Base-by-base conservation (phyloP, 495 filamentous ascomycete species). In the Darksidea phi region DNA sequence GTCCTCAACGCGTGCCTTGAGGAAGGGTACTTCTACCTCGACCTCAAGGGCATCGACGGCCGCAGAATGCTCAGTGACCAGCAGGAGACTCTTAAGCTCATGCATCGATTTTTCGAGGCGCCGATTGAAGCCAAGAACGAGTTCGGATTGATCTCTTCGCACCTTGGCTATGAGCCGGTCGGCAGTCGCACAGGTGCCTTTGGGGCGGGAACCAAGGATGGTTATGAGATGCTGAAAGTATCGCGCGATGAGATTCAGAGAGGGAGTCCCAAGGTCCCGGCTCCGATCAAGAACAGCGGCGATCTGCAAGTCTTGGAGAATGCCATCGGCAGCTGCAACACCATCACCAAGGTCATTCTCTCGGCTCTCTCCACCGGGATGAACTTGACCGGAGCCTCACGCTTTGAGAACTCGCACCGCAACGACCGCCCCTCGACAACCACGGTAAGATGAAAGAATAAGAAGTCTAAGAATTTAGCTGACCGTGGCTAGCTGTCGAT, bases 11-110 rank as follows among this genome's bases (percentile, higher is more conserved):
- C 72, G 46, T 82, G 79, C 68, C 73, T 77, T 60, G 70, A 77
- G 13, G 70, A 76, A 15, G 82, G 81, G 12, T 80, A 80, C 75
- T 83, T 84, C 71, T 79, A 83, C 66, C 78, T 83, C 50, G 76
- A 83, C 70, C 75, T 83, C 26, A 8, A 57, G 2, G 69, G 69
- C 59, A 77, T 79, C 61, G 77, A 79, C 67, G 77, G 76, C 67
- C 72, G 75, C 62, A 54, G 77, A 28, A 72, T 78, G 71, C 69
- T 80, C 57, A 71, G 73, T 37, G 75, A 79, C 68, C 73, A 75
- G 63, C 71, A 76, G 63, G 73, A 79, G 59, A 75, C 75, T 23
- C 73, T 79, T 43, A 74, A 78, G 61, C 74, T 82, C 38, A 80
- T 81, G 76, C 65, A 80, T 66, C 74, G 76, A 53, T 81, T 78